phyloP scores from a whole-genome alignment of 352 stramenopile species.

The Phytophthora ohioensis region DNA sequence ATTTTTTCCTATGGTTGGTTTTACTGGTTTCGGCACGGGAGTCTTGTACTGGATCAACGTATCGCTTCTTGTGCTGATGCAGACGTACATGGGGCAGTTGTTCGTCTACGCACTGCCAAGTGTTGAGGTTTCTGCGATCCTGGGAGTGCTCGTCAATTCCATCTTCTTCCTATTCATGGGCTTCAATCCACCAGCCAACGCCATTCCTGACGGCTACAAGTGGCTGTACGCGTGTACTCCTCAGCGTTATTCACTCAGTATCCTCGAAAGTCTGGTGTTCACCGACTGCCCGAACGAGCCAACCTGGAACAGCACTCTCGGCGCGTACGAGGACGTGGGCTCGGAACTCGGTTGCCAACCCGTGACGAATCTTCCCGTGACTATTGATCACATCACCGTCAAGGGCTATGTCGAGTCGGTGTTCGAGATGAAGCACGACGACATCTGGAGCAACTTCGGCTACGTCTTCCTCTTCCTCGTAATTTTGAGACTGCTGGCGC shows the following conservation, averaged over 20 bases:
- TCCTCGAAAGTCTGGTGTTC: constrained; percentile 50
- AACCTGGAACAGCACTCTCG: constrained; percentile 28
- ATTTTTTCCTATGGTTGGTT: constrained; percentile 50
- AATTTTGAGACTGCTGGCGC: constrained; percentile 31
- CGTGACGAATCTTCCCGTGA: constrained; percentile 16
- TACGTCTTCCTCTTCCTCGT: constrained; percentile 33
- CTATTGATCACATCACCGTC: constrained; percentile 34
- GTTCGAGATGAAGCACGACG: constrained; percentile 35
- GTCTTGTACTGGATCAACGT: constrained; percentile 44
- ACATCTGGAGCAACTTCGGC: constrained; percentile 36
- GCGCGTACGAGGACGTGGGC: constrained; percentile 26
- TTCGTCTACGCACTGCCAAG: constrained; percentile 30
- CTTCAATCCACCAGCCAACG: constrained; percentile 28
- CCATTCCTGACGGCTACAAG: constrained; percentile 30
- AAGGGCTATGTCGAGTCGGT: constrained; percentile 35
- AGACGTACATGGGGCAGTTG: constrained; percentile 41
- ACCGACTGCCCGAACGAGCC: constrained; percentile 27
- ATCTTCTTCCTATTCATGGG: constrained; percentile 36
- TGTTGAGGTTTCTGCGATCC: constrained; percentile 34
- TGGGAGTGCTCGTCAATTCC: constrained; percentile 32
- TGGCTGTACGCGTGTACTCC: constrained; percentile 36
- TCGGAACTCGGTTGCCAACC: constrained; percentile 33
- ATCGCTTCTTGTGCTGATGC: constrained; percentile 39
- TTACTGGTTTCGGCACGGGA: constrained; percentile 32
- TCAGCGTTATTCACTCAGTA: constrained; percentile 27